These are phyloP conservation scores for Gastrodia elata DNA, from an alignment of 106 monocot genomes.

Conservation along the genomic window DNA sequence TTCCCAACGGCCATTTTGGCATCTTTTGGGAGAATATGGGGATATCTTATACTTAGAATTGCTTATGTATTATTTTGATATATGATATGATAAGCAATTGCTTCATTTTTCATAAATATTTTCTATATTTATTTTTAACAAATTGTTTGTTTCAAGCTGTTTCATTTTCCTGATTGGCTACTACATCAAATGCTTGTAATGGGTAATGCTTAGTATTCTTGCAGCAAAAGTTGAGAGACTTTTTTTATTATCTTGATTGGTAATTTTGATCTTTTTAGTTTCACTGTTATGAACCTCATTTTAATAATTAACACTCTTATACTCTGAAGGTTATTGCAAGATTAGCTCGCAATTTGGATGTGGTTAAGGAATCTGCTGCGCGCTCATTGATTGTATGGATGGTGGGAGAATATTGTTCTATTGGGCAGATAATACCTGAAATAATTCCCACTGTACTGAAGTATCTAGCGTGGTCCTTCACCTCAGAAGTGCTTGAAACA, in stretches of 20 bases:
- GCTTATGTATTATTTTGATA: too few relatives aligned
- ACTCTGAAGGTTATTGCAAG: conserved; percentile 57
- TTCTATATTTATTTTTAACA: too few relatives aligned
- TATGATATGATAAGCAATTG: too few relatives aligned
- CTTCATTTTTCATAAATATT: too few relatives aligned
- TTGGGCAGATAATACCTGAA: conserved; percentile 56
- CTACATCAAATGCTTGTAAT: not conserved
- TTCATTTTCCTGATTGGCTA: not conserved
- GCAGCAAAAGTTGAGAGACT: not conserved
- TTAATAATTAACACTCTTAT: not conserved
- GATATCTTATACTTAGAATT: too few relatives aligned
- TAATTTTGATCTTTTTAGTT: not conserved
- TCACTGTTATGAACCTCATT: not conserved
- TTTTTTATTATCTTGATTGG: not conserved
- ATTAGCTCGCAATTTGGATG: conserved; percentile 59
- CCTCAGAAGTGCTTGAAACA: conserved; percentile 64
- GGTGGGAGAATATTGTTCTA: conserved; percentile 61
- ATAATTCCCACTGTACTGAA: conserved; percentile 47
- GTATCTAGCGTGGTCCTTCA: conserved; percentile 73
- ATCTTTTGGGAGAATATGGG: too few relatives aligned
- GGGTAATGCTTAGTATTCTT: not conserved
- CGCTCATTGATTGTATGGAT: conserved; percentile 89
- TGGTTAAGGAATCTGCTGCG: conserved; percentile 62
- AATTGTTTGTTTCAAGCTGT: too few relatives aligned
- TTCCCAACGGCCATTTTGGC: too few relatives aligned